Evolutionary conservation across 164 flowering plant species (phyloP).

Genomic region (Nelumbo lutea): DNA sequence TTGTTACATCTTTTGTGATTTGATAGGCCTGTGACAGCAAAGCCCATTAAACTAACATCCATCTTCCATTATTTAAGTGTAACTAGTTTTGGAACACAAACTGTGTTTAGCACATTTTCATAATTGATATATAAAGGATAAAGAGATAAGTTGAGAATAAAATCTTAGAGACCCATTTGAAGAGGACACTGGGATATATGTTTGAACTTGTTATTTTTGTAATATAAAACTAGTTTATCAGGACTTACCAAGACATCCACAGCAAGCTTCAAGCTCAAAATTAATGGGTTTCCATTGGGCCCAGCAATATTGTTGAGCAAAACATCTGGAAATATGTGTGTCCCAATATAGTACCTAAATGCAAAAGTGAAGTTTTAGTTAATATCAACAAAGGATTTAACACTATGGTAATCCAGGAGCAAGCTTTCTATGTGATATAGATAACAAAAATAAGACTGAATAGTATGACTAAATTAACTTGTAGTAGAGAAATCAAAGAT

Average conservation of each 20-base stretch:
- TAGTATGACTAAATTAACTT: no score
- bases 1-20: no score
- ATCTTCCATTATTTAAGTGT: no score
- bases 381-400: no score
- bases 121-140: not conserved
- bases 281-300: constrained; percentile 77
- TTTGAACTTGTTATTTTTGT: not conserved
- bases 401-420: no score
- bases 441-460: no score
- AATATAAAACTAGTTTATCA: constrained; percentile 6
- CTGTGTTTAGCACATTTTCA: not conserved
- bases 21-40: no score
- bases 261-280: constrained; percentile 89
- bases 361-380: not conserved
- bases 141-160: not conserved
- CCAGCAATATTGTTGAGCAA: constrained; percentile 93
- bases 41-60: no score
- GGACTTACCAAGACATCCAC: constrained; percentile 88
- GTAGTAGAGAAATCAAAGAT: no score
- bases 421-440: no score
- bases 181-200: not conserved
- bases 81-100: not conserved
- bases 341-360: constrained; percentile 75
- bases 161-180: no score
- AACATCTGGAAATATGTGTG: constrained; percentile 80